Conservation (phyloP, 2,329 filamentous ascomycete species). For the Calonectria henricotiae region DNA sequence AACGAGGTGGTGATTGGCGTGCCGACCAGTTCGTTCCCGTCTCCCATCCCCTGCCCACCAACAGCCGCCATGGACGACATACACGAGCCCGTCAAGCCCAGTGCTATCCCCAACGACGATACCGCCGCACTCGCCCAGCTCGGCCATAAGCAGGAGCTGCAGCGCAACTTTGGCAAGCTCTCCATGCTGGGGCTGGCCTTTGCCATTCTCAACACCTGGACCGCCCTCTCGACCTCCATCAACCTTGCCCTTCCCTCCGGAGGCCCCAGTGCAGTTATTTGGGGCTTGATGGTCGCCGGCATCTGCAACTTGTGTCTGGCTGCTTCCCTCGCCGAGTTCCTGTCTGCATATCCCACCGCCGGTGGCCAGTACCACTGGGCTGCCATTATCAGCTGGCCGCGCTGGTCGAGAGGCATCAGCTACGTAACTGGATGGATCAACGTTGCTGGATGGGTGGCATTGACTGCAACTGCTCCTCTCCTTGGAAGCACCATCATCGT, state of each 20-base stretch:
- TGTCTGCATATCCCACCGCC: conserved; percentile 75
- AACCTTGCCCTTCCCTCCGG: conserved; percentile 76
- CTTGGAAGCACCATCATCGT: conserved; percentile 79
- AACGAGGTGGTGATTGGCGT: conserved; percentile 28
- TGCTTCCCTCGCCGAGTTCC: conserved; percentile 79
- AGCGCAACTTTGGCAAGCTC: conserved; percentile 67
- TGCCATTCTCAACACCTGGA: conserved; percentile 69
- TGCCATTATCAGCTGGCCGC: conserved; percentile 74
- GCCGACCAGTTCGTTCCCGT: conserved; percentile 34
- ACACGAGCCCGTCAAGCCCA: conserved; percentile 42
- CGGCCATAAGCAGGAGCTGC: conserved; percentile 67
- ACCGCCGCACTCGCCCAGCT: conserved; percentile 62
- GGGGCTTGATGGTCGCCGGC: conserved; percentile 76
- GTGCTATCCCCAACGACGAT: conserved; percentile 52
- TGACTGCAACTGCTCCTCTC: conserved; percentile 79
- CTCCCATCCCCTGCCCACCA: conserved; percentile 1
- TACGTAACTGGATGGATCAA: conserved; percentile 84
- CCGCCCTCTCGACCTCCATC: conserved; percentile 66
- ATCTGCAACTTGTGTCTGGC: conserved; percentile 81
- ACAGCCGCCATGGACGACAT: conserved; percentile 44
- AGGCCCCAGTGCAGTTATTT: conserved; percentile 80
- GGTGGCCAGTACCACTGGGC: conserved; percentile 83
- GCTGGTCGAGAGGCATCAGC: conserved; percentile 75
- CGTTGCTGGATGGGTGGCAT: conserved; percentile 79
- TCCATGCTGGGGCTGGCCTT: conserved; percentile 67